These are phyloP conservation scores for Hypoxylon sp. DNA, from an alignment of 2,329 filamentous ascomycete species.

Conservation along the genomic window DNA sequence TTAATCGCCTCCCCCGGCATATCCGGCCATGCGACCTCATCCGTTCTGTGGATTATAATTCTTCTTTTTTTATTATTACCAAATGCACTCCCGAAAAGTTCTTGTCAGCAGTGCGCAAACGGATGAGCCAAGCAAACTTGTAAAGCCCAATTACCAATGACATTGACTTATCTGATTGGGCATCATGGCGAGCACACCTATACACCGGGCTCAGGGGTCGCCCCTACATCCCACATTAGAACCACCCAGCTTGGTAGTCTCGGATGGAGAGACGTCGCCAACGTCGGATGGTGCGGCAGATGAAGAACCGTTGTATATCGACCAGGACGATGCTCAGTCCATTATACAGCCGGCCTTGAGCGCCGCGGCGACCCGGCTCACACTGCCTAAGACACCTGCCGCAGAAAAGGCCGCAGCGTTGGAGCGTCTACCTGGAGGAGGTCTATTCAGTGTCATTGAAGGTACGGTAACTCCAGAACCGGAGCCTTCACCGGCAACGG, in stretches of 20 bases:
- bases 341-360: constrained; percentile 73
- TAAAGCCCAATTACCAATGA: constrained; percentile 36
- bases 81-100: constrained; percentile 34
- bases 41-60: constrained; percentile 23
- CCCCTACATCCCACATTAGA: constrained; percentile 35
- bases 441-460: constrained; percentile 58
- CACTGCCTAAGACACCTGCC: constrained; percentile 68
- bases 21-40: constrained; percentile 35
- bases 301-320: constrained; percentile 60
- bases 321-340: constrained; percentile 71
- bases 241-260: constrained; percentile 41
- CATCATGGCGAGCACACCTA: constrained; percentile 43
- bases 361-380: constrained; percentile 68
- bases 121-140: constrained; percentile 27
- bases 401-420: constrained; percentile 71
- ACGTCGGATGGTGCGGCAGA: constrained; percentile 51
- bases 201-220: constrained; percentile 30
- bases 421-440: constrained; percentile 59
- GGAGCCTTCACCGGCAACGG: constrained; percentile 21
- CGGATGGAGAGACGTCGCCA: constrained; percentile 48
- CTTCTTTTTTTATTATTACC: constrained; percentile 11
- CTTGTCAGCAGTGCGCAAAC: constrained; percentile 15
- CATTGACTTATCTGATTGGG: constrained; percentile 38
- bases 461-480: constrained; percentile 49
- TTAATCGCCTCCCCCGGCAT: constrained; percentile 33